phyloP scores from a whole-genome alignment of 106 monocot species.

The Phalaenopsis aphrodite region DNA sequence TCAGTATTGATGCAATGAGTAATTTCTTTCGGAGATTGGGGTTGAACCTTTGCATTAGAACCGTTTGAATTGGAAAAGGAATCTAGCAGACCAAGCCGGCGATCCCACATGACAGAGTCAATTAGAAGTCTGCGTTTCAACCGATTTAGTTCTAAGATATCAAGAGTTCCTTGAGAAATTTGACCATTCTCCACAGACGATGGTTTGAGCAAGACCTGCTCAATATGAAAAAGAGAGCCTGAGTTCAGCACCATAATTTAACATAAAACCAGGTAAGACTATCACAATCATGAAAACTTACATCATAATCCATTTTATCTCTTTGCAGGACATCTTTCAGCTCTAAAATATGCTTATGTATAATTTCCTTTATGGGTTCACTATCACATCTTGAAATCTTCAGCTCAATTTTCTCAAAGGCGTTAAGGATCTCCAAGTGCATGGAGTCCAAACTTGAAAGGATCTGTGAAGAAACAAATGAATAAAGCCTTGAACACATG shows the following conservation, averaged over 20 bases:
- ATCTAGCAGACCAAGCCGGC: constrained; percentile 40
- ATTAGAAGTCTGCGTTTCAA: constrained; percentile 54
- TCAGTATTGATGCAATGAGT: constrained; percentile 10
- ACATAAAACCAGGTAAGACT: neutral
- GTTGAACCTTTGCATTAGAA: constrained; percentile 21
- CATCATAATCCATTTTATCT: constrained; percentile 57
- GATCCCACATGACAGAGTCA: constrained; percentile 73
- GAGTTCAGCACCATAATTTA: neutral
- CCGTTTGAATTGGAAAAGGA: constrained; percentile 37
- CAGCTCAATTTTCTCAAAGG: constrained; percentile 44
- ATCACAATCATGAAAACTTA: constrained; percentile 23
- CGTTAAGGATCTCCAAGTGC: constrained; percentile 45
- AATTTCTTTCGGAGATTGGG: constrained; percentile 14
- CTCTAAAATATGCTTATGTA: constrained; percentile 37
- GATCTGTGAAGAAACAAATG: constrained; percentile 31
- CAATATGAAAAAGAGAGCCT: neutral
- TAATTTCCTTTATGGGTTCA: constrained; percentile 39
- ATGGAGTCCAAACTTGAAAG: constrained; percentile 34
- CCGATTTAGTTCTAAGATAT: constrained; percentile 68
- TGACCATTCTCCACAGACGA: constrained; percentile 9
- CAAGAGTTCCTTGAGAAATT: constrained; percentile 12
- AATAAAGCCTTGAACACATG: neutral
- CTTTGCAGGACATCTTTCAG: constrained; percentile 47
- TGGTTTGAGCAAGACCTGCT: constrained; percentile 35
- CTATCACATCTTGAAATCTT: constrained; percentile 26